phyloP scores from a whole-genome alignment of 2,329 filamentous ascomycete genomes.

The Periconia macrospinosa region DNA sequence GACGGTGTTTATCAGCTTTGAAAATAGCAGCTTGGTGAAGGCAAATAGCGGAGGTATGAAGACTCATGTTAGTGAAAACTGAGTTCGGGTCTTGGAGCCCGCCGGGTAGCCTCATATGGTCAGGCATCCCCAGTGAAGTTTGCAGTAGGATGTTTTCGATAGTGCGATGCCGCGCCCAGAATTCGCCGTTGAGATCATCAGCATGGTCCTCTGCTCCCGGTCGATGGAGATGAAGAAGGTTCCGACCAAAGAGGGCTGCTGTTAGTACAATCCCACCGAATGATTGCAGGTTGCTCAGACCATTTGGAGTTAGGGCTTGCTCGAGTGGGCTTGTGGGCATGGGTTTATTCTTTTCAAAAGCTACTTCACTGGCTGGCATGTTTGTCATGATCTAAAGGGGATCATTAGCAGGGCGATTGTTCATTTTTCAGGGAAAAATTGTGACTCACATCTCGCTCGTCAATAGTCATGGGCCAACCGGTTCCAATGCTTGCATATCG shows the following conservation, averaged over 20 bases:
- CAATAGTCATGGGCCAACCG: conserved; percentile 93
- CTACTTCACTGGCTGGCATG: conserved; percentile 80
- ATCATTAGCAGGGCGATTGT: conserved; percentile 9
- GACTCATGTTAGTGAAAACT: conserved; percentile 94
- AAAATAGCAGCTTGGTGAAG: conserved; percentile 98
- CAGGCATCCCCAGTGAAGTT: conserved; percentile 80
- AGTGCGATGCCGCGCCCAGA: conserved; percentile 89
- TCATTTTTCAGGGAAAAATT: background rate
- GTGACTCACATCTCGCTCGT: conserved; percentile 77
- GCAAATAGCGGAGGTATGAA: conserved; percentile 95
- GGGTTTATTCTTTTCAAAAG: conserved; percentile 77
- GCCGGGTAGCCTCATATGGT: conserved; percentile 74
- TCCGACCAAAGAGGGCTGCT: conserved; percentile 88
- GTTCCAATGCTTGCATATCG: conserved; percentile 95
- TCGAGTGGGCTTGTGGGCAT: conserved; percentile 71
- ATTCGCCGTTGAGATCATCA: conserved; percentile 85
- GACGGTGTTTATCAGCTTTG: conserved; percentile 87
- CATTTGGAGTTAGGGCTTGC: conserved; percentile 70
- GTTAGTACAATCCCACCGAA: conserved; percentile 82
- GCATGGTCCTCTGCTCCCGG: conserved; percentile 80
- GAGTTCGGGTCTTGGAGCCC: conserved; percentile 80
- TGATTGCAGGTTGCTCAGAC: conserved; percentile 73
- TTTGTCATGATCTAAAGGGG: conserved; percentile 70
- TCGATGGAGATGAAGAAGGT: conserved; percentile 87
- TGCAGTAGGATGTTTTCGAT: conserved; percentile 91